These are phyloP conservation scores for Pilatotrama ljubarskyi DNA, from an alignment of 768 basidiomycete species.

Conservation along the genomic window DNA sequence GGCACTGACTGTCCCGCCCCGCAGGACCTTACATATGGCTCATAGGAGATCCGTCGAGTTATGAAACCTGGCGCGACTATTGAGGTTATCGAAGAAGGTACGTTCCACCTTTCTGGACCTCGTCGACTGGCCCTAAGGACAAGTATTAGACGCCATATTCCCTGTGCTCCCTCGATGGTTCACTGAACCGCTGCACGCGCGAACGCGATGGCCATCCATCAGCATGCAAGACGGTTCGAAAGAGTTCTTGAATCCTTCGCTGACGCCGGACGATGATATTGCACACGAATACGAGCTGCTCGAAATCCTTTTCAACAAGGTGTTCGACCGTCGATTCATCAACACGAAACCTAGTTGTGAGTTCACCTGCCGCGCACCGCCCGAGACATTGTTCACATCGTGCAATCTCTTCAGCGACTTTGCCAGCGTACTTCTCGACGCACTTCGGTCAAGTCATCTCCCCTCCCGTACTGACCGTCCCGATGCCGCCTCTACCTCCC, in stretches of 20 bases:
- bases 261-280: neutral
- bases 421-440: slow-evolving; percentile 67
- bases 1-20: neutral
- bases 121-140: neutral
- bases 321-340: slow-evolving; percentile 72
- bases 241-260: neutral
- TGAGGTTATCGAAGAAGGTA: slow-evolving; percentile 75
- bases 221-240: slow-evolving; percentile 35
- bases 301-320: slow-evolving; percentile 63
- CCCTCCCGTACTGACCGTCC: slow-evolving; percentile 61
- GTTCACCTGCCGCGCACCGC: no score
- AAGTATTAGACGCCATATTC: slow-evolving; percentile 62
- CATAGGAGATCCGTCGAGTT: slow-evolving; percentile 70
- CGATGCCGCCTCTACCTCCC: slow-evolving; percentile 70
- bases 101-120: slow-evolving; percentile 12
- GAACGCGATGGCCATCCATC: slow-evolving; percentile 35
- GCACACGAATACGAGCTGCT: slow-evolving; percentile 71
- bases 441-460: slow-evolving; percentile 66
- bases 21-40: neutral
- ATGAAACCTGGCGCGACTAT: slow-evolving; percentile 67
- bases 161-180: slow-evolving; percentile 77
- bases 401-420: slow-evolving; percentile 45
- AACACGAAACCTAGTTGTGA: slow-evolving; percentile 67
- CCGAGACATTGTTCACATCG: no score
- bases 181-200: slow-evolving; percentile 63